These are phyloP conservation scores for Huntiella moniliformis DNA, from an alignment of 2,329 filamentous ascomycete genomes.

Conservation along the genomic window DNA sequence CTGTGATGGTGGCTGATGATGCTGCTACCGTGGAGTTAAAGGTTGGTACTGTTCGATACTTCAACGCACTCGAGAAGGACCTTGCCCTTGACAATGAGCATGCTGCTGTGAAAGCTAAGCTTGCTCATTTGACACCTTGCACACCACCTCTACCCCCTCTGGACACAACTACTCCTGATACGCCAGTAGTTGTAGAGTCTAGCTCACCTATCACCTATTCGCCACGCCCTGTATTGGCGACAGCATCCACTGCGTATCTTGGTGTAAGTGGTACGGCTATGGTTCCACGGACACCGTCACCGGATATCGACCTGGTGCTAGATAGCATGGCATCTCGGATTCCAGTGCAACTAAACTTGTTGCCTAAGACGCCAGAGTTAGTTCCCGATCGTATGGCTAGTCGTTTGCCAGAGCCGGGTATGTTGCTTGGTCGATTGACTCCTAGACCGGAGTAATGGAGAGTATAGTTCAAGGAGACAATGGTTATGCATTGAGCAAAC, in stretches of 20 bases:
- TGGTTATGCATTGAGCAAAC: constrained; percentile 1
- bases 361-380: constrained; percentile 39
- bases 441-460: constrained; percentile 25
- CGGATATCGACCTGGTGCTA: constrained; percentile 18
- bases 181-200: constrained; percentile 25
- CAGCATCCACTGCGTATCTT: neutral
- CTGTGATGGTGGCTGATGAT: constrained; percentile 69
- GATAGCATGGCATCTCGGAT: constrained; percentile 11
- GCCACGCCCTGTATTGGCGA: neutral
- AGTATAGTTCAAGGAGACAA: neutral
- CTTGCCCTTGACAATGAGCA: constrained; percentile 39
- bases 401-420: constrained; percentile 30
- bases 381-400: constrained; percentile 45
- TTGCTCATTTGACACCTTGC: neutral
- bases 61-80: constrained; percentile 47
- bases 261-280: constrained; percentile 14
- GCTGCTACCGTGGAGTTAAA: constrained; percentile 56
- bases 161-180: constrained; percentile 14
- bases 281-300: constrained; percentile 25
- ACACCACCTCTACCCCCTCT: constrained; percentile 5
- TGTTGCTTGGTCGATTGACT: constrained; percentile 25
- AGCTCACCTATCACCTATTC: constrained; percentile 18
- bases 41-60: constrained; percentile 57
- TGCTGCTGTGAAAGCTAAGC: constrained; percentile 32
- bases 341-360: constrained; percentile 24